Percentiles rank a stretch among this genome's conserved stretches.
phyloP scores from a whole-genome alignment of 2,329 filamentous ascomycete species.

The Trichoderma harzianum region DNA sequence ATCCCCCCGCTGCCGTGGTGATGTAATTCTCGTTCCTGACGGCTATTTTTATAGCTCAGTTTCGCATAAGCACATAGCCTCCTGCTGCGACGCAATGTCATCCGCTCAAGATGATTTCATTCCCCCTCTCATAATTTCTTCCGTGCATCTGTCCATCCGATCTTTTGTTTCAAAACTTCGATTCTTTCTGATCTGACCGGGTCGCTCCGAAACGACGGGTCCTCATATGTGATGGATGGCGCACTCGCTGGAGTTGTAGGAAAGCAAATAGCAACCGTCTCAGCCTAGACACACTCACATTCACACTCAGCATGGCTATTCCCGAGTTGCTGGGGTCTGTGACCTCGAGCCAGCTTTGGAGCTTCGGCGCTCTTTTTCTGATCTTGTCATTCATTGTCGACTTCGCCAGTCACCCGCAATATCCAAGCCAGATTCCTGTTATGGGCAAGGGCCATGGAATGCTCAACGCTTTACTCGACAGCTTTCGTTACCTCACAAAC shows the following conservation, averaged over 20 bases:
- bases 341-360: slow-evolving; percentile 13
- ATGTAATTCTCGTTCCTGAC: neutral
- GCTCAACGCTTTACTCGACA: slow-evolving; percentile 38
- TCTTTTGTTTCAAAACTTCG: neutral
- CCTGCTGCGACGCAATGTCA: neutral
- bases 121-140: neutral
- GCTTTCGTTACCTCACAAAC: slow-evolving; percentile 36
- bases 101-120: neutral
- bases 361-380: slow-evolving; percentile 26
- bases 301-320: slow-evolving; percentile 14
- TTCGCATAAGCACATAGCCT: neutral
- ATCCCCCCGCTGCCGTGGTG: neutral
- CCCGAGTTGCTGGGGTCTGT: slow-evolving; percentile 12
- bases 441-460: slow-evolving; percentile 39
- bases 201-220: neutral
- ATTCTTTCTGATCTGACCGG: neutral
- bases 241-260: neutral
- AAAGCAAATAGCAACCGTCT: neutral
- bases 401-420: slow-evolving; percentile 37
- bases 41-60: neutral
- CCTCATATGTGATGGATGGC: neutral
- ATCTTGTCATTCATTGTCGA: slow-evolving; percentile 40
- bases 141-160: neutral
- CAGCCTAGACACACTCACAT: neutral
- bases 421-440: slow-evolving; percentile 38